phyloP scores from a whole-genome alignment of 805 yeast genomes.

The Metschnikowia gruessii region DNA sequence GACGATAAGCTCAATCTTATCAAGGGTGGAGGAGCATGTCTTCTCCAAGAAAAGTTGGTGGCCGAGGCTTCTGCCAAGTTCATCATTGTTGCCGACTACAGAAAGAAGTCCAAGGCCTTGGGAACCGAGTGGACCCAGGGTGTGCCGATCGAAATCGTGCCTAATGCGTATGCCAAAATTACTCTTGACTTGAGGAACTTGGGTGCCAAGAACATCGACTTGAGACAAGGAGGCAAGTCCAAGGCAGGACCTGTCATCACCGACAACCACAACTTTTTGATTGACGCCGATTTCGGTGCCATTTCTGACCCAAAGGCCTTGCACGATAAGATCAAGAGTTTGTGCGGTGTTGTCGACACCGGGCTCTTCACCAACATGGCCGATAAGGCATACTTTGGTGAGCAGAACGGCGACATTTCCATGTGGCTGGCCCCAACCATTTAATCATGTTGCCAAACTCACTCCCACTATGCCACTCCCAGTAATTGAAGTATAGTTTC shows the following conservation, averaged over 20 bases:
- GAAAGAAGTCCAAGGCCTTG: conserved; percentile 72
- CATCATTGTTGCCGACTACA: conserved; percentile 86
- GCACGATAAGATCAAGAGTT: conserved; percentile 62
- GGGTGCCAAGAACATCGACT: conserved; percentile 60
- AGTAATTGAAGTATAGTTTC: no score
- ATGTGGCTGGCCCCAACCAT: conserved; percentile 10
- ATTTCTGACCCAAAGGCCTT: conserved; percentile 51
- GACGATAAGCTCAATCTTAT: conserved; percentile 78
- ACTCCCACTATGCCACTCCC: no score
- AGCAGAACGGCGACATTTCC: conserved; percentile 59
- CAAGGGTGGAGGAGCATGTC: conserved; percentile 99
- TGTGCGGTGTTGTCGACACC: conserved; percentile 95
- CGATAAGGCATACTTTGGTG: conserved; percentile 83
- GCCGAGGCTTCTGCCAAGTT: conserved; percentile 76
- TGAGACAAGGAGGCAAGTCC: conserved; percentile 84
- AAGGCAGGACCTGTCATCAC: conserved; percentile 98
- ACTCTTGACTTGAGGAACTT: conserved; percentile 54
- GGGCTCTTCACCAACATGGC: conserved; percentile 82
- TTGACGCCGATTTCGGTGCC: conserved; percentile 90
- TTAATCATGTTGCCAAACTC: no score
- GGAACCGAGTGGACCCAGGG: conserved; percentile 88
- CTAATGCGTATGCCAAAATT: conserved; percentile 79
- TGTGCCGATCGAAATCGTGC: conserved; percentile 94
- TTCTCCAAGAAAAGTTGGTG: conserved; percentile 93
- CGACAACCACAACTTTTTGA: conserved; percentile 88